Evolutionary conservation across 495 filamentous ascomycete genomes (phyloP).

Genomic region (Peziza echinospora): DNA sequence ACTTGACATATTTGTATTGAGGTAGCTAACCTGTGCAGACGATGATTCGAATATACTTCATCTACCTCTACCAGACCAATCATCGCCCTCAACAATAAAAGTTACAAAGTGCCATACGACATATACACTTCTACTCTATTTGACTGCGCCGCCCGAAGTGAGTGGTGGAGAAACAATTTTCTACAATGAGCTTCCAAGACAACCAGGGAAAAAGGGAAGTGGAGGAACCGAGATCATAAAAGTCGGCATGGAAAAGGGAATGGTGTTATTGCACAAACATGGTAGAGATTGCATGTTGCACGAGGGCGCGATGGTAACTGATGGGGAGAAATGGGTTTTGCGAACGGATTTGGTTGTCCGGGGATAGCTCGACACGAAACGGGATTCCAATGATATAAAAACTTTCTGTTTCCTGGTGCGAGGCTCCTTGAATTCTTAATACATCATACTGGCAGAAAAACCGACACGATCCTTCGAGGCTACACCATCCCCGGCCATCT

Average conservation of each 20-base stretch:
- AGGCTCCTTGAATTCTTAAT: too few species aligned
- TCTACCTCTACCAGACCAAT: conserved; percentile 17
- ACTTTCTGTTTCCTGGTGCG: too few species aligned
- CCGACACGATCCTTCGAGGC: too few species aligned
- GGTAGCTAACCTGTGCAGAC: too few species aligned
- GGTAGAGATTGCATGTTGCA: conserved; percentile 77
- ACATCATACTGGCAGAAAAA: too few species aligned
- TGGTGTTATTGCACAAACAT: conserved; percentile 73
- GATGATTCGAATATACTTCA: conserved; percentile 57
- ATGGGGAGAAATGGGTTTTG: conserved; percentile 85
- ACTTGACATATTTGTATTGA: too few species aligned
- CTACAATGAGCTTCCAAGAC: conserved; percentile 47
- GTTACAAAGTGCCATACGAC: conserved; percentile 53
- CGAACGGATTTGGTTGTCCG: conserved; percentile 66
- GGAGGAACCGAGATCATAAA: conserved; percentile 19
- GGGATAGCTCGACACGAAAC: conserved; percentile 25
- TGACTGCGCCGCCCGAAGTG: conserved; percentile 46
- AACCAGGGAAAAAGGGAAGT: conserved; percentile 13
- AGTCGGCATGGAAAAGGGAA: conserved; percentile 46
- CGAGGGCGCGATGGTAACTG: conserved; percentile 56
- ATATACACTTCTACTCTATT: conserved; percentile 80
- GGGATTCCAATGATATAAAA: too few species aligned
- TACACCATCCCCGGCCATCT: too few species aligned
- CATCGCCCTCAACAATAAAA: too few species aligned
- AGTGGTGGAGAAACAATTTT: conserved; percentile 79